Base-by-base conservation (phyloP, 2,329 filamentous ascomycete genomes). In the Aspergillus flavus region DNA sequence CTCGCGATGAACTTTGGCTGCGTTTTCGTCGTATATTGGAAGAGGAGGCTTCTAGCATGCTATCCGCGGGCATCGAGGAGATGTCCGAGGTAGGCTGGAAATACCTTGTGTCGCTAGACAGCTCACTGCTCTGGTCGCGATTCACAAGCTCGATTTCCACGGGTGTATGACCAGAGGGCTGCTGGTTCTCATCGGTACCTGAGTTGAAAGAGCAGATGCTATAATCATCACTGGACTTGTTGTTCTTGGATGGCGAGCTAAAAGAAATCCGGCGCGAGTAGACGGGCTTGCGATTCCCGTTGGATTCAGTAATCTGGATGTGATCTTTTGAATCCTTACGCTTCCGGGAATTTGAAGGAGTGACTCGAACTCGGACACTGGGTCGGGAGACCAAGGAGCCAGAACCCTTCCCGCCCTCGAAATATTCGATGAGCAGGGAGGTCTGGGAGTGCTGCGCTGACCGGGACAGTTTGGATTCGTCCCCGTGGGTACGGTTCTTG, bases 371-470 rank as follows among this genome's bases (percentile, higher is more conserved):
- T 70, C 90, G 83, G 59, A 97, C 92, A 76, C 93, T 96, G 14
- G 94, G 93, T 70, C 91, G 89, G 71, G 91, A 89, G 70, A 88
- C 86, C 39, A 83, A 81, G 72, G 73, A 71, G 62, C 70, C 83
- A 83, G 71, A 83, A 58, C 72, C 84, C 61, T 86, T 94, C 66
- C 89, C 88, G 69, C 89, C 91, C 80, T 97, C 94, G 73, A 96
- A 97, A 79, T 96, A 97, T 80, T 97, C 94, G 73, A 97, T 97
- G 72, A 97, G 84, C 69, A 97, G 84, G 61, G 92, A 96, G 43
- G 94, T 96, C 81, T 96, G 93, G 53, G 92, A 96, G 71, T 87
- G 79, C 52, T 86, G 78, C 74, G 79, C 75, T 73, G 81, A 78
- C 76, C 78, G 84, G 79, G 83, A 83, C 62, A 86, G 80, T 66